Percentiles rank a stretch among this genome's conserved stretches.
These are phyloP conservation scores for Alternaria postmessia DNA, from an alignment of 2,329 filamentous ascomycete species.

Conservation along the genomic window DNA sequence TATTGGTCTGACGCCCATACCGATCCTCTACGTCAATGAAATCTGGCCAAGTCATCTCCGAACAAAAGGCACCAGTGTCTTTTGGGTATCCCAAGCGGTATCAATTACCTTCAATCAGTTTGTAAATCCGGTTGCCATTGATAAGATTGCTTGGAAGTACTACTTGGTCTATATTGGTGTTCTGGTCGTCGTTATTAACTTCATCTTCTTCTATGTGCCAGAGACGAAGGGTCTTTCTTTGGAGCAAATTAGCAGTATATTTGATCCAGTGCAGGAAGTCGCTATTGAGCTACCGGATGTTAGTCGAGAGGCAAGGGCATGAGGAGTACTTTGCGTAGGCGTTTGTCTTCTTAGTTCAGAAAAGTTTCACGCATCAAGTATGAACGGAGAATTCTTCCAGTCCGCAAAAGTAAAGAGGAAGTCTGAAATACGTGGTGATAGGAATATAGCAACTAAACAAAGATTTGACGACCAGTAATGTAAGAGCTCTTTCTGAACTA, in stretches of 20 bases:
- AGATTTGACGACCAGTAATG: not conserved
- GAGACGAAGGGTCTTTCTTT: constrained; percentile 29
- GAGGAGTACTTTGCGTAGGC: not conserved
- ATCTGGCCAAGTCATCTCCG: constrained; percentile 46
- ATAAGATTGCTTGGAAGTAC: constrained; percentile 33
- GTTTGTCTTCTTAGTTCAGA: too few relatives aligned
- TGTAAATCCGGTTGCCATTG: constrained; percentile 32
- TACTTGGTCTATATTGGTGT: constrained; percentile 34
- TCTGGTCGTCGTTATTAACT: constrained; percentile 18
- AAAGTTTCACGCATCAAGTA: too few relatives aligned
- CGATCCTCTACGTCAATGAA: constrained; percentile 46
- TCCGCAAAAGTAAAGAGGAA: not conserved
- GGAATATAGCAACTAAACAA: not conserved
- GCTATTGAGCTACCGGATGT: constrained; percentile 1
- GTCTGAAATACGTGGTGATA: not conserved
- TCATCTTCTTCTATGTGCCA: constrained; percentile 24
- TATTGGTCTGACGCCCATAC: constrained; percentile 49
- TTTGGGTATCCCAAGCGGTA: constrained; percentile 27
- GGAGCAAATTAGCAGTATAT: constrained; percentile 24
- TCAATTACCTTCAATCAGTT: constrained; percentile 27
- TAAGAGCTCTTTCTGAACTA: not conserved
- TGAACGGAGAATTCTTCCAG: too few relatives aligned
- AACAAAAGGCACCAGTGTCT: constrained; percentile 25
- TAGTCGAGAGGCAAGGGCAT: not conserved
- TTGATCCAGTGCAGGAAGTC: constrained; percentile 15